Base-by-base conservation (phyloP, 441 rosid species). In the Populus hybrid region DNA sequence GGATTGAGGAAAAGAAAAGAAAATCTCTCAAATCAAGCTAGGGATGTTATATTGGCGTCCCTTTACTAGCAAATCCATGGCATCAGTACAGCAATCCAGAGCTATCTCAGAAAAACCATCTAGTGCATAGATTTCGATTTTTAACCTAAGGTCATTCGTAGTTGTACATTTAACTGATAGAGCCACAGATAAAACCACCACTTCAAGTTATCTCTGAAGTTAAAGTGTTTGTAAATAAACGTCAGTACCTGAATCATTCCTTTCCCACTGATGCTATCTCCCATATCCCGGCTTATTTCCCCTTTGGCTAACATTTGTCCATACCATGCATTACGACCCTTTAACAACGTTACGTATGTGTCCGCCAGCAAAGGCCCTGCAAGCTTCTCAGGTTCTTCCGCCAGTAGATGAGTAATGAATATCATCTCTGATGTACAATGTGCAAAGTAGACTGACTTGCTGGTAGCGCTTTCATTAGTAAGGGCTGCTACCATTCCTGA, bases 391-490 rank as follows among this genome's bases (percentile, higher is more conserved):
- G 90, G 90, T 67, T 86, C 90, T 82, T 88, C 89, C 1, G 90
- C 83, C 82, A 88, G 73, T 69, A 88, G 66, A 78, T 88, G 89
- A 14, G 90, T 88, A 42, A 88, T 88, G 67, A 86, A 88, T 78
- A 88, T 88, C 90, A 88, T 88, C 81, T 88, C 90, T 24, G 90
- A 88, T 9, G 90, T 88, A 57, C 90, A 88, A 34, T 88, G 90
- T 11, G 90, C 89, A 65, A 88, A 88, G 61, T 88, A 88, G 11
- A 88, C 89, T 0, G 90, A 88, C 74, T 88, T 88, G 84, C 90
- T 86, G 9, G 90, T 88, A 5, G 90, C 90, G 23, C 90, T 88
- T 82, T 88, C 90, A 21, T 86, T 88, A 67, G 90, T 88, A 30
- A 86, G 86, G 38, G 88, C 89, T 5, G 90, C 90, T 9, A 86